phyloP scores from a whole-genome alignment of 176 grass and related monocot genomes.

The Cocos nucifera region DNA sequence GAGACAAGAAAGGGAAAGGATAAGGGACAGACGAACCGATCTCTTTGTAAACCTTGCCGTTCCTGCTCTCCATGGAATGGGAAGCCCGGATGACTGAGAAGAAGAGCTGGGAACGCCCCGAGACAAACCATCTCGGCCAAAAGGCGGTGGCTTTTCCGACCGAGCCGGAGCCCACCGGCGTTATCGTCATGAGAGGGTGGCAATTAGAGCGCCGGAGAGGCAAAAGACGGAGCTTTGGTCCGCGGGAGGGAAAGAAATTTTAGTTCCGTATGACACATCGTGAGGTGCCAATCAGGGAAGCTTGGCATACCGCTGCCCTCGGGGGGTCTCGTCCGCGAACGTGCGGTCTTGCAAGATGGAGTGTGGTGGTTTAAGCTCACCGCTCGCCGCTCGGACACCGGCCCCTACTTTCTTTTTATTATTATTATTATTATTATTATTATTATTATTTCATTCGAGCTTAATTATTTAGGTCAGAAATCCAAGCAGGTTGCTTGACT shows the following conservation, averaged over 20 bases:
- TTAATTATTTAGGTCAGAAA: no score
- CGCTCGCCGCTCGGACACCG: no score
- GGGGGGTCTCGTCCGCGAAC: constrained; percentile 38
- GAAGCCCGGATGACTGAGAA: not conserved
- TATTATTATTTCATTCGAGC: no score
- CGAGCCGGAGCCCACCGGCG: not conserved
- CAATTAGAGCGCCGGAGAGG: not conserved
- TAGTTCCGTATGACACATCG: not conserved
- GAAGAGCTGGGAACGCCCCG: not conserved
- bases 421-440: no score
- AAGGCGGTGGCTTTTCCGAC: not conserved
- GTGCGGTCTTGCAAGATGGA: no score
- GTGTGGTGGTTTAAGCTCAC: no score
- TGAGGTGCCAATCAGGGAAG: constrained; percentile 16
- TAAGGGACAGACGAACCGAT: not conserved
- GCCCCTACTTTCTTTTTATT: no score
- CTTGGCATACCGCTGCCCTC: constrained; percentile 39
- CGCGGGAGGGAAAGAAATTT: not conserved
- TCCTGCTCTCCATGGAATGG: constrained; percentile 7
- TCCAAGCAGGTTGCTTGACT: no score
- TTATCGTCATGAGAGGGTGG: not conserved
- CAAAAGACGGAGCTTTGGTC: not conserved
- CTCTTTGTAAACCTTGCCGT: constrained; percentile 10
- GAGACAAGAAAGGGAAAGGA: no score
- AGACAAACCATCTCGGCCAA: not conserved